Conservation (phyloP, 768 basidiomycete species). For the Amanita muscaria region DNA sequence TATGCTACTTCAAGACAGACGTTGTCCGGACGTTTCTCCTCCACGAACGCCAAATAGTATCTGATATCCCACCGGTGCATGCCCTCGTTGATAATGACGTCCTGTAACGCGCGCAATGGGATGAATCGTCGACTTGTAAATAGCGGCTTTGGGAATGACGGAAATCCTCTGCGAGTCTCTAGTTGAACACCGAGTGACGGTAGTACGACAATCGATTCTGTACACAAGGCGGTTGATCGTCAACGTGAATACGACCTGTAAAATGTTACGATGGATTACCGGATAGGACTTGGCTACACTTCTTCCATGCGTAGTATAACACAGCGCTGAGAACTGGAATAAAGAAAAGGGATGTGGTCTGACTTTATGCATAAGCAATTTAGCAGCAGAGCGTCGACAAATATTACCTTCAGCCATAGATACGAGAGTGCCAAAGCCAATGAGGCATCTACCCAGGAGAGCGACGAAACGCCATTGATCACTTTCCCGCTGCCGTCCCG, state of each 20-base stretch:
- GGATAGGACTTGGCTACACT: conserved; percentile 5
- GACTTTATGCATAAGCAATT: neutral
- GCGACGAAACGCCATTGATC: conserved; percentile 20
- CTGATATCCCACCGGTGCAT: conserved; percentile 63
- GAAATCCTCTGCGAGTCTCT: conserved; percentile 58
- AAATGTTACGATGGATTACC: neutral
- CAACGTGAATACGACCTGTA: conserved; percentile 5
- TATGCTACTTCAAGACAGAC: conserved; percentile 46
- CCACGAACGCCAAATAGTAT: conserved; percentile 53
- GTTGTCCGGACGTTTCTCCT: conserved; percentile 19
- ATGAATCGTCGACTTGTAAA: conserved; percentile 46
- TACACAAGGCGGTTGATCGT: neutral
- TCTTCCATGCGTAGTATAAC: neutral
- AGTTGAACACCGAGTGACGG: conserved; percentile 67
- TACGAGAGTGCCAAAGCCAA: conserved; percentile 23
- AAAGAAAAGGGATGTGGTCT: conserved; percentile 1
- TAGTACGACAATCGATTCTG: conserved; percentile 65
- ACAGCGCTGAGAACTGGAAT: neutral
- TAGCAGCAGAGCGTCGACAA: neutral
- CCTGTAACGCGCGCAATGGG: conserved; percentile 41
- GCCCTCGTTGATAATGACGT: conserved; percentile 70
- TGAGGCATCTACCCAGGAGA: conserved; percentile 30
- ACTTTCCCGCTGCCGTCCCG: conserved; percentile 31
- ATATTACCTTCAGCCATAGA: conserved; percentile 23
- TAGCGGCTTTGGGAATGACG: conserved; percentile 22